phyloP scores from a whole-genome alignment of 2,329 filamentous ascomycete species.

The Cercospora sp. region DNA sequence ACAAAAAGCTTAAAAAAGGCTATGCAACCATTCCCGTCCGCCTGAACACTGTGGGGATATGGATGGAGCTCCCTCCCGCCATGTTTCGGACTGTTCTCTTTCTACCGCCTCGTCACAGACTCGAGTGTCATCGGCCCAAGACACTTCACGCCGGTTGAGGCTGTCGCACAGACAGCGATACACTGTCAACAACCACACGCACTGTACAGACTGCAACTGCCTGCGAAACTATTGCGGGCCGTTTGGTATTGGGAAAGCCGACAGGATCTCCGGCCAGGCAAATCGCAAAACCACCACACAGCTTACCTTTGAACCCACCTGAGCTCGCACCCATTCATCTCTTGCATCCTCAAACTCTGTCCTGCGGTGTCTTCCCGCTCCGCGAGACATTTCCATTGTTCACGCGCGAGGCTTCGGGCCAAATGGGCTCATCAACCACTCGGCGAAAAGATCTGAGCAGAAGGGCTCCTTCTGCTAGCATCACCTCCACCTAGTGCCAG shows the following conservation, averaged over 20 bases:
- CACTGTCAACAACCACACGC: neutral
- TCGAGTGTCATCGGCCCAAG: neutral
- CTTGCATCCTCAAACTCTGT: neutral
- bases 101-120: conserved; percentile 10
- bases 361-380: conserved; percentile 5
- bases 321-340: conserved; percentile 12
- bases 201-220: neutral
- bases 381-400: conserved; percentile 18
- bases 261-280: conserved; percentile 24
- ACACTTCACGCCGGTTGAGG: neutral
- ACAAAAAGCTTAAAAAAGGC: conserved; percentile 24
- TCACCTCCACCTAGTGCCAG: neutral
- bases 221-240: neutral
- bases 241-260: conserved; percentile 11
- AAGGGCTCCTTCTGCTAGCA: neutral
- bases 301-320: conserved; percentile 23
- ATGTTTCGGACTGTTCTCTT: conserved; percentile 29
- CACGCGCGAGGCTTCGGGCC: conserved; percentile 2
- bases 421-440: neutral
- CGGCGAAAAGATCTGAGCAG: neutral
- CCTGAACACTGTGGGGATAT: conserved; percentile 28
- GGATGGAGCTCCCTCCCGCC: conserved; percentile 27
- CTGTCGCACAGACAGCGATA: neutral
- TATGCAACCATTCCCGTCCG: conserved; percentile 23
- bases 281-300: conserved; percentile 17